Conservation (phyloP, 2,329 filamentous ascomycete genomes). For the Aspergillus brunneoviolaceus region DNA sequence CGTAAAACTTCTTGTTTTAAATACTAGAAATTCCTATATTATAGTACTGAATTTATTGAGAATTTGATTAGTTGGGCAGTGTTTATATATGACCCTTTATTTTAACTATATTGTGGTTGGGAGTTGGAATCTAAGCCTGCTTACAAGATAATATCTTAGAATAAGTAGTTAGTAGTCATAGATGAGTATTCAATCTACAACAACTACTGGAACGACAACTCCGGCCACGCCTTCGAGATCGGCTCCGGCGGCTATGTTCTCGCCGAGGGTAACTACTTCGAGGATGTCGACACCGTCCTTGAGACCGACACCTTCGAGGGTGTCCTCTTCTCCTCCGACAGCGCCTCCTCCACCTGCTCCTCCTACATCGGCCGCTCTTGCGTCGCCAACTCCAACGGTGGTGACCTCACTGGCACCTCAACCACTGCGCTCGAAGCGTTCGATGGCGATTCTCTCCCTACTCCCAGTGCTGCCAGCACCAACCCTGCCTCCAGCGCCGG, state of each 20-base stretch:
- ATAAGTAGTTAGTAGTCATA: too few relatives aligned
- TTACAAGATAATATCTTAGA: too few relatives aligned
- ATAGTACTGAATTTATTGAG: too few relatives aligned
- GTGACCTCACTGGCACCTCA: conserved; percentile 3
- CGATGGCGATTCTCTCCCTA: background rate
- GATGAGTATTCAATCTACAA: too few relatives aligned
- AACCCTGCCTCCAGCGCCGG: conserved; percentile 3
- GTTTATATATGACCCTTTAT: too few relatives aligned
- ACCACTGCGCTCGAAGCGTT: background rate
- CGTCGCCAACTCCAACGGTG: conserved; percentile 4
- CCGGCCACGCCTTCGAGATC: conserved; percentile 58
- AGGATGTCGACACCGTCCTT: conserved; percentile 50
- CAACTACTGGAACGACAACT: conserved; percentile 60
- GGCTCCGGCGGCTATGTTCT: conserved; percentile 48
- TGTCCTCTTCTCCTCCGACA: conserved; percentile 42
- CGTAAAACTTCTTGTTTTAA: too few relatives aligned
- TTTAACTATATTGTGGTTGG: too few relatives aligned
- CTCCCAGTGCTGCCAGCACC: conserved; percentile 1
- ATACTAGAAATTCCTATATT: too few relatives aligned
- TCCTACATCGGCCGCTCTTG: conserved; percentile 4
- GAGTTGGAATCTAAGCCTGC: too few relatives aligned
- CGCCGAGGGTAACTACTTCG: conserved; percentile 59
- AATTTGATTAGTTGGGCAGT: too few relatives aligned
- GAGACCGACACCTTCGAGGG: conserved; percentile 37
- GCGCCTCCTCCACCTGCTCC: conserved; percentile 45